Percentiles rank a stretch among this genome's conserved stretches.
Evolutionary conservation across 495 filamentous ascomycete genomes (phyloP).

Genomic region (Aspergillus avenaceus): DNA sequence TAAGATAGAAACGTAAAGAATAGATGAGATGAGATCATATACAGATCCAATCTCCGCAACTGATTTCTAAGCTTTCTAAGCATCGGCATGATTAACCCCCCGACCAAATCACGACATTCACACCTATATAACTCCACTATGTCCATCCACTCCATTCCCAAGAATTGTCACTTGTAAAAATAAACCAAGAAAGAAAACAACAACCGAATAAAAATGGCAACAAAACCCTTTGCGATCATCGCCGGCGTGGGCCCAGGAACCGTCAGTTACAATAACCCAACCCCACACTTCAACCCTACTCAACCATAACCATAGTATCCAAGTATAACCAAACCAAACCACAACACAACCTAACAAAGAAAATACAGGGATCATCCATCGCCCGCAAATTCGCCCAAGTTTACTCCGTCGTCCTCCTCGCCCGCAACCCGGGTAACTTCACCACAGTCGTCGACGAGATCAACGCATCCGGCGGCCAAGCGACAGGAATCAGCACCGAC

Average conservation of each 20-base stretch:
- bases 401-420: constrained; percentile 74
- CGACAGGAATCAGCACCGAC: constrained; percentile 74
- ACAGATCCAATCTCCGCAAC: neutral
- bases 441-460: constrained; percentile 69
- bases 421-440: constrained; percentile 65
- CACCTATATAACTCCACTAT: neutral
- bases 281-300: neutral
- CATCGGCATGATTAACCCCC: neutral
- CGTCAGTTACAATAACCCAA: constrained; percentile 35
- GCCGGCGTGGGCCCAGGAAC: constrained; percentile 74
- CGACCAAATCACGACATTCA: neutral
- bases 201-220: constrained; percentile 21
- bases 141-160: neutral
- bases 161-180: too few relatives aligned
- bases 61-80: constrained; percentile 1
- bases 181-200: neutral
- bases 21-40: neutral
- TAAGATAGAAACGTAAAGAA: too few relatives aligned
- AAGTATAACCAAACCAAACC: neutral
- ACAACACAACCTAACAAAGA: neutral
- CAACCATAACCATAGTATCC: constrained; percentile 6
- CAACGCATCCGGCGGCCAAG: constrained; percentile 62
- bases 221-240: constrained; percentile 59
- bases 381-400: constrained; percentile 64
- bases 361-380: constrained; percentile 46